Conservation (phyloP, 2,329 filamentous ascomycete species). For the Ceratocystis lukuohia region DNA sequence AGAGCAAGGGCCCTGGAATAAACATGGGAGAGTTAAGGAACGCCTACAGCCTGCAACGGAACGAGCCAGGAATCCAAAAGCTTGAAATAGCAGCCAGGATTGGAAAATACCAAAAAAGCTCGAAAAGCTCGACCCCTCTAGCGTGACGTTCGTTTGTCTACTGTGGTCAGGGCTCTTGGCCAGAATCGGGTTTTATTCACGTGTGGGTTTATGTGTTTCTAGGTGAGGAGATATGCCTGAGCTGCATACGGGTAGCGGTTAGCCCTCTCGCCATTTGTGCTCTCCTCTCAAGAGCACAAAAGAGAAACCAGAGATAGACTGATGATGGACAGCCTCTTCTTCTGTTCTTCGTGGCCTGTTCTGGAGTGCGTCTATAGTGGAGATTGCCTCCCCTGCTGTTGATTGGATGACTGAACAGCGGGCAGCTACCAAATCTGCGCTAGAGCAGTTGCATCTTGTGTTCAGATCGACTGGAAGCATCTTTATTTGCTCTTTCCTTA, state of each 20-base stretch:
- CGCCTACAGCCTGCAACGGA: neutral
- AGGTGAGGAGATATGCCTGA: neutral
- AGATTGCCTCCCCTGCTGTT: neutral
- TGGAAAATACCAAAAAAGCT: neutral
- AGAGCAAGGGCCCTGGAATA: neutral
- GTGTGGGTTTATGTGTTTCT: neutral
- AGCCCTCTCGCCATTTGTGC: too few relatives aligned
- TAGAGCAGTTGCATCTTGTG: slow-evolving; percentile 4
- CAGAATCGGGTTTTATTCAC: neutral
- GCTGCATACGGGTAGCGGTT: neutral
- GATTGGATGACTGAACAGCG: slow-evolving; percentile 1
- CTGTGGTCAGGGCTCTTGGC: neutral
- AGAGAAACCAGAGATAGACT: too few relatives aligned
- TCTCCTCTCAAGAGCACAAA: too few relatives aligned
- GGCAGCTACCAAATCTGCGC: slow-evolving; percentile 1
- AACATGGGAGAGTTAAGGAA: slow-evolving; percentile 1
- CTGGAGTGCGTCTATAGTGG: neutral
- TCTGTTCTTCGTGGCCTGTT: neutral
- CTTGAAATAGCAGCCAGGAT: slow-evolving; percentile 7
- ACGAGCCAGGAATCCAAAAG: slow-evolving; percentile 2
- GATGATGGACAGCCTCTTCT: neutral
- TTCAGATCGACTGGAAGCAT: neutral
- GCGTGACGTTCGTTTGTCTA: neutral
- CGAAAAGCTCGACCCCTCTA: slow-evolving; percentile 5
- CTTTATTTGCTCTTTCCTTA: neutral